Conservation (phyloP, 2,329 filamentous ascomycete genomes). For the Claviceps lovelessii region DNA sequence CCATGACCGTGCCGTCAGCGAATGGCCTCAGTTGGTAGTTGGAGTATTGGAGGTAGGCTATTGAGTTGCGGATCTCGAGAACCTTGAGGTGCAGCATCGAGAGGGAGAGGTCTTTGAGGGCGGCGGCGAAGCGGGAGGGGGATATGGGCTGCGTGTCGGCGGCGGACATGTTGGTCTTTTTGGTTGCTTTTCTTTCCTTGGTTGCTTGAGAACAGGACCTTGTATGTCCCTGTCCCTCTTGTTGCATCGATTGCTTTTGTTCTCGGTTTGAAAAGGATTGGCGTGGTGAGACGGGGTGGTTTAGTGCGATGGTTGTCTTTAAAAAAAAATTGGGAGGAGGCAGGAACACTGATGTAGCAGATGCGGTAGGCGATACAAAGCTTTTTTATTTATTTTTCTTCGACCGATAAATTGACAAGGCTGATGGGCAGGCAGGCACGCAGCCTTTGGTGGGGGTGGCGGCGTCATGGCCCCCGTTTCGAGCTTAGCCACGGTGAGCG, state of each 20-base stretch:
- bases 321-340: too few species aligned
- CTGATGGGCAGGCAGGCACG: neutral
- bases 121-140: constrained; percentile 48
- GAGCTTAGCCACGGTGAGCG: neutral
- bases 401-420: too few species aligned
- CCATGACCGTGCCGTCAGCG: constrained; percentile 34
- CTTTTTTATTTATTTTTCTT: too few species aligned
- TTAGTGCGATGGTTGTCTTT: too few species aligned
- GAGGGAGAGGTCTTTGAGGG: constrained; percentile 51
- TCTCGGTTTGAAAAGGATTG: too few species aligned
- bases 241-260: neutral
- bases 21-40: constrained; percentile 60
- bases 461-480: neutral
- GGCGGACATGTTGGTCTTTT: constrained; percentile 39
- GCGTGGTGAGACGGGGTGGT: too few species aligned
- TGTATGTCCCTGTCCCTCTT: neutral
- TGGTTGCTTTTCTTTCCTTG: neutral
- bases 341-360: too few species aligned
- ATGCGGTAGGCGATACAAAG: too few species aligned
- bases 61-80: constrained; percentile 60
- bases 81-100: constrained; percentile 58
- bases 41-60: constrained; percentile 58
- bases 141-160: constrained; percentile 47
- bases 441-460: neutral
- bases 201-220: neutral